Conservation (phyloP, 768 basidiomycete species). For the Agrocybe pediades region DNA sequence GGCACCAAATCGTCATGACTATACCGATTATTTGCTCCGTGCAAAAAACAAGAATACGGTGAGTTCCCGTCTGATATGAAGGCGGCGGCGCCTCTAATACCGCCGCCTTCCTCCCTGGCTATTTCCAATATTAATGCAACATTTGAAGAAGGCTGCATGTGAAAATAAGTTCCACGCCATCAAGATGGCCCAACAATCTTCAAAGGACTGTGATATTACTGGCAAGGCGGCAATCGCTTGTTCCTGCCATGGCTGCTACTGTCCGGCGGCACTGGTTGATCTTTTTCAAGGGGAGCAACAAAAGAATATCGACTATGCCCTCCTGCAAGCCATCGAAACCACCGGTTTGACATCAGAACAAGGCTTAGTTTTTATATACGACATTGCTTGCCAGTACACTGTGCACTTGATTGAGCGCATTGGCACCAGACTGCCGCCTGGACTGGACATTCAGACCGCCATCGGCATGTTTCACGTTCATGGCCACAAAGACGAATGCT, state of each 20-base stretch:
- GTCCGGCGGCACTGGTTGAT: slow-evolving; percentile 14
- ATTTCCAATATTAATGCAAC: neutral
- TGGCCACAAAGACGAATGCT: slow-evolving; percentile 27
- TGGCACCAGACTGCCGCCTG: neutral
- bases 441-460: slow-evolving; percentile 2
- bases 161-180: slow-evolving; percentile 16
- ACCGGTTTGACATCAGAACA: slow-evolving; percentile 11
- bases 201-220: slow-evolving; percentile 10
- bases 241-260: slow-evolving; percentile 20
- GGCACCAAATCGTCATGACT: slow-evolving; percentile 5
- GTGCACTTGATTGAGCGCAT: neutral
- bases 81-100: too few relatives aligned
- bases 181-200: slow-evolving; percentile 2
- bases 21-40: slow-evolving; percentile 4
- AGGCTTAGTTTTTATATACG: neutral
- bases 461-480: slow-evolving; percentile 30
- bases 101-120: neutral
- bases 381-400: neutral
- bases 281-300: slow-evolving; percentile 23
- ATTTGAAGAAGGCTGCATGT: slow-evolving; percentile 17
- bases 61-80: too few relatives aligned
- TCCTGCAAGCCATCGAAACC: slow-evolving; percentile 4
- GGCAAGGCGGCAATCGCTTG: slow-evolving; percentile 16
- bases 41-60: slow-evolving; percentile 13
- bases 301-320: slow-evolving; percentile 20